These are phyloP conservation scores for Phycomyces blakesleeanus DNA, from an alignment of 192 early-diverging fungal species.

Conservation along the genomic window DNA sequence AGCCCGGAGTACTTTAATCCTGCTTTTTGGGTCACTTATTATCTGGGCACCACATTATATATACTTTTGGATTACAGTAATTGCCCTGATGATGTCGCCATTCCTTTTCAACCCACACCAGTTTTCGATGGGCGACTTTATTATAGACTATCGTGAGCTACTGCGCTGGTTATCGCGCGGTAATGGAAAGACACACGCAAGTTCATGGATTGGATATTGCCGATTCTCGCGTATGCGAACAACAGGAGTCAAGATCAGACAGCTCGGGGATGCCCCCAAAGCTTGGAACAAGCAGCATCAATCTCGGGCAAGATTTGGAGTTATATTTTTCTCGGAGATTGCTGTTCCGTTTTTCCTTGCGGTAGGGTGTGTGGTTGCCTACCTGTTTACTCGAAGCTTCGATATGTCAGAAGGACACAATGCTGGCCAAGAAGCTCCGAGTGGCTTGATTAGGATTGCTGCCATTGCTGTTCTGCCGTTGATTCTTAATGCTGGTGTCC, in stretches of 20 bases:
- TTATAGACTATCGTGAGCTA: conserved; percentile 77
- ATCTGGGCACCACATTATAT: conserved; percentile 65
- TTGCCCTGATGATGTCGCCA: conserved; percentile 72
- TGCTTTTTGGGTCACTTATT: conserved; percentile 58
- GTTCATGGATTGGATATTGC: conserved; percentile 77
- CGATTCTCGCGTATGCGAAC: conserved; percentile 66
- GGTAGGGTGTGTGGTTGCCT: conserved; percentile 53
- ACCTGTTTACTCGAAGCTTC: conserved; percentile 65
- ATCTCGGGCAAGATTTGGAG: conserved; percentile 59
- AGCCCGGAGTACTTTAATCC: conserved; percentile 58
- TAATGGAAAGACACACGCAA: conserved; percentile 64
- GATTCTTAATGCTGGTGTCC: conserved; percentile 58
- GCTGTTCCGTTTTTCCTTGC: conserved; percentile 64
- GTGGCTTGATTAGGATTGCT: conserved; percentile 53
- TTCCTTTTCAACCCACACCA: conserved; percentile 90
- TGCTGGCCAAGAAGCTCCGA: conserved; percentile 27
- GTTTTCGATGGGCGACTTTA: conserved; percentile 72
- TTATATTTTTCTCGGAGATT: conserved; percentile 73
- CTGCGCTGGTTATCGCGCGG: conserved; percentile 78
- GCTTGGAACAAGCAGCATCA: conserved; percentile 49
- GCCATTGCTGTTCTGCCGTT: conserved; percentile 67
- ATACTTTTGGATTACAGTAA: conserved; percentile 81
- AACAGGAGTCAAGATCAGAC: conserved; percentile 74
- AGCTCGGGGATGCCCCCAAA: conserved; percentile 66
- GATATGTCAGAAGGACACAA: conserved; percentile 18